These are phyloP conservation scores for Podila clonocystis DNA, from an alignment of 192 early-diverging fungal species.

Conservation along the genomic window DNA sequence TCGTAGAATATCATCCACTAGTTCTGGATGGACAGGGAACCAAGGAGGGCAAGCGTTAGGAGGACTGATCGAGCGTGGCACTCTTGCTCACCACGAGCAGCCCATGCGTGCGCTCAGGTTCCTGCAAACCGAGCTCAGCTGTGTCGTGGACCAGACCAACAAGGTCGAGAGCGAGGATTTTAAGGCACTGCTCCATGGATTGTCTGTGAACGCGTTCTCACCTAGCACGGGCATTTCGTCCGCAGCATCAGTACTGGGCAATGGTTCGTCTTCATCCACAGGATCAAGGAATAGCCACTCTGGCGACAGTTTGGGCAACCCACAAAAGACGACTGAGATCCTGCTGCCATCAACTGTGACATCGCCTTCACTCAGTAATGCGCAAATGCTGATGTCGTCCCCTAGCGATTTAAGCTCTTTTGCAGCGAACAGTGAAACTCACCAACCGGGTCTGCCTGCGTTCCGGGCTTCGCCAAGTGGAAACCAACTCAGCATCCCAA, in stretches of 20 bases:
- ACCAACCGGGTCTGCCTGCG: neutral
- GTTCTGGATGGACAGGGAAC: neutral
- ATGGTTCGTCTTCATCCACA: neutral
- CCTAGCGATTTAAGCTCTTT: neutral
- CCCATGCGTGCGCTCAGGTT: constrained; percentile 76
- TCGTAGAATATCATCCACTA: neutral
- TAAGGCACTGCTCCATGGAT: constrained; percentile 31
- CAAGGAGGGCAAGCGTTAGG: neutral
- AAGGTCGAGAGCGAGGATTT: constrained; percentile 56
- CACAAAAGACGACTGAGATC: constrained; percentile 19
- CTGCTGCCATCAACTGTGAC: constrained; percentile 26
- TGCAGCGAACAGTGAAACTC: neutral
- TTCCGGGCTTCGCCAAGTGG: constrained; percentile 3
- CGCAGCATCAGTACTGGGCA: neutral
- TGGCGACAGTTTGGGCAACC: constrained; percentile 1
- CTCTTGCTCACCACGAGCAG: constrained; percentile 32
- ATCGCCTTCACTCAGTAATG: constrained; percentile 19
- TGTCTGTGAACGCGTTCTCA: constrained; percentile 26
- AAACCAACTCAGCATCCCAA: neutral
- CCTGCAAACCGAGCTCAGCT: constrained; percentile 75
- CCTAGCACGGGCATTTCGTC: constrained; percentile 1
- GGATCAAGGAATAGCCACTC: neutral
- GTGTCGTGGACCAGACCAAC: constrained; percentile 74
- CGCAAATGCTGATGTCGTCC: constrained; percentile 14
- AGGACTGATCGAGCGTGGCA: constrained; percentile 20